These are phyloP conservation scores for Penicillium hesseltinei DNA, from an alignment of 2,329 filamentous ascomycete genomes.

Conservation along the genomic window DNA sequence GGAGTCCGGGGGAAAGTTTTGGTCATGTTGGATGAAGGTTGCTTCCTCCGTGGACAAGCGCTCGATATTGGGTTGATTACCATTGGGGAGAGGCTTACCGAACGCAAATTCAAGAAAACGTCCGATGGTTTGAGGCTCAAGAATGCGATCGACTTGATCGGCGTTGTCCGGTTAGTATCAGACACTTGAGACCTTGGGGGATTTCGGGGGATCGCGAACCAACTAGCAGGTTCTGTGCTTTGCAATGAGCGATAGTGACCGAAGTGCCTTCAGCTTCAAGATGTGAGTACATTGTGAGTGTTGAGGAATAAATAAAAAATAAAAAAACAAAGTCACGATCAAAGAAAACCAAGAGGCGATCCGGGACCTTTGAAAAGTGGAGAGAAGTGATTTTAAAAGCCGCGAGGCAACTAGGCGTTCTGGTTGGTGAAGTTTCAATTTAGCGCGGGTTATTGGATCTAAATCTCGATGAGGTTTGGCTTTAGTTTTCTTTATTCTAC, in stretches of 20 bases:
- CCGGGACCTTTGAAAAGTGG: background rate
- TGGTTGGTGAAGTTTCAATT: background rate
- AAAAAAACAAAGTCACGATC: too few species aligned
- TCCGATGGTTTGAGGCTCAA: slow-evolving; percentile 26
- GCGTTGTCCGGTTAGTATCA: background rate
- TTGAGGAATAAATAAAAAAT: background rate
- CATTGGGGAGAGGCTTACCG: slow-evolving; percentile 17
- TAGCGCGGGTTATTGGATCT: background rate
- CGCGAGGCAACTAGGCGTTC: background rate
- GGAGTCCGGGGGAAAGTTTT: background rate
- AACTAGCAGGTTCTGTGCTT: slow-evolving; percentile 13
- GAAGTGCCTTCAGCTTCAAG: background rate
- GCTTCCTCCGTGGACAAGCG: slow-evolving; percentile 11
- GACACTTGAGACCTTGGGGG: too few species aligned
- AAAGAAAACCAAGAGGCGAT: background rate
- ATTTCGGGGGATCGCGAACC: slow-evolving; percentile 3
- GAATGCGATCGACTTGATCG: slow-evolving; percentile 27
- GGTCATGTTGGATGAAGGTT: background rate
- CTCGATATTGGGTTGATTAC: slow-evolving; percentile 10
- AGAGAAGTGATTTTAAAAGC: background rate
- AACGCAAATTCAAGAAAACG: slow-evolving; percentile 19
- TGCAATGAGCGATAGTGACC: slow-evolving; percentile 6
- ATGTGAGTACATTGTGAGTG: background rate
- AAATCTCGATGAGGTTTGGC: background rate
- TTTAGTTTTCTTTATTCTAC: background rate